A percentile compares a stretch with the other conserved stretches of the same genome.
phyloP scores from a whole-genome alignment of 2,329 filamentous ascomycete species.

The Thermomyces lanuginosus region DNA sequence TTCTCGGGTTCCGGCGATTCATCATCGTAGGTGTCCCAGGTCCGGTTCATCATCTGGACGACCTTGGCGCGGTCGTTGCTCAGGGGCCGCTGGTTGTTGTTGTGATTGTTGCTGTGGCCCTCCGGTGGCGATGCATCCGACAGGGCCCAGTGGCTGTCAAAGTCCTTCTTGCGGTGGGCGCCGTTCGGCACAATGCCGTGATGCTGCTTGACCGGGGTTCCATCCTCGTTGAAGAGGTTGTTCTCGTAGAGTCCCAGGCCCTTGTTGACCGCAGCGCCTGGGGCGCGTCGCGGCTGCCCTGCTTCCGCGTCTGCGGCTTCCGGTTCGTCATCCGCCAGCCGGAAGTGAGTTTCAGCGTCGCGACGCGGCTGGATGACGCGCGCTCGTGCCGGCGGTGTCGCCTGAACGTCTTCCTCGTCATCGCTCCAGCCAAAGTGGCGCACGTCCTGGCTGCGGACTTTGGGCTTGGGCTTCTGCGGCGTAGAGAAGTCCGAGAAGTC shows the following conservation, averaged over 20 bases:
- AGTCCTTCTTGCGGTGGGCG: constrained; percentile 57
- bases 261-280: constrained; percentile 44
- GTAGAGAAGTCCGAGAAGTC: constrained; percentile 77
- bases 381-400: constrained; percentile 33
- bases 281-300: constrained; percentile 14
- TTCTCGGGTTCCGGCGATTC: constrained; percentile 18
- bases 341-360: constrained; percentile 69
- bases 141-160: constrained; percentile 62
- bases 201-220: constrained; percentile 27
- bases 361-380: constrained; percentile 53
- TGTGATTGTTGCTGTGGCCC: constrained; percentile 22
- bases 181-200: constrained; percentile 56
- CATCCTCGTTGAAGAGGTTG: constrained; percentile 50
- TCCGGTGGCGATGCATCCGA: constrained; percentile 35
- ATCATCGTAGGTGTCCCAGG: constrained; percentile 32
- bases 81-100: constrained; percentile 30
- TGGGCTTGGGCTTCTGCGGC: constrained; percentile 55
- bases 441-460: constrained; percentile 50
- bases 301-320: constrained; percentile 34
- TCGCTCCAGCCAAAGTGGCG: constrained; percentile 64
- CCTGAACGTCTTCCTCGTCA: constrained; percentile 35
- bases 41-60: constrained; percentile 54
- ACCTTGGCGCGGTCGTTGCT: constrained; percentile 49
- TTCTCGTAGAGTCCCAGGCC: constrained; percentile 62
- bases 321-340: constrained; percentile 59